Evolutionary conservation across 495 filamentous ascomycete genomes (phyloP).

Genomic region (Cladorrhinum samala): DNA sequence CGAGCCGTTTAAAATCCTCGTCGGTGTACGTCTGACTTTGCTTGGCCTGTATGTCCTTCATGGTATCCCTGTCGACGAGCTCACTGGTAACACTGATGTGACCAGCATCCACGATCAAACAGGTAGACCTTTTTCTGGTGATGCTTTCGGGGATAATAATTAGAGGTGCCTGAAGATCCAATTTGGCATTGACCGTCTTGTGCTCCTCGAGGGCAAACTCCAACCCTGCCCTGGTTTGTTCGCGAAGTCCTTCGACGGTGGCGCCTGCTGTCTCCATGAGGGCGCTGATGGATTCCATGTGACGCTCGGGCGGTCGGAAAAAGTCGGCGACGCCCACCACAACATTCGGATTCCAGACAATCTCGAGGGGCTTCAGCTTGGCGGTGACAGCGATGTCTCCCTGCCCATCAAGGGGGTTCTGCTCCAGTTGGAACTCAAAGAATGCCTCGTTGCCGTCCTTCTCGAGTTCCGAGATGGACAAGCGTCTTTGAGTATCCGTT

Average conservation of each 20-base stretch:
- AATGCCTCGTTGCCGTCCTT: slow-evolving; percentile 61
- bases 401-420: slow-evolving; percentile 87
- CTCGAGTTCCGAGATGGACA: slow-evolving; percentile 60
- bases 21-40: slow-evolving; percentile 83
- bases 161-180: slow-evolving; percentile 90
- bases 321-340: slow-evolving; percentile 84
- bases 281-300: slow-evolving; percentile 96
- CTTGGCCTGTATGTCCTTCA: slow-evolving; percentile 84
- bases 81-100: slow-evolving; percentile 92
- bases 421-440: slow-evolving; percentile 87
- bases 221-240: slow-evolving; percentile 90
- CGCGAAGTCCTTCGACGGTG: slow-evolving; percentile 86
- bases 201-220: slow-evolving; percentile 96
- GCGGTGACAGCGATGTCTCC: slow-evolving; percentile 85
- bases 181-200: slow-evolving; percentile 92
- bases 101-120: slow-evolving; percentile 91
- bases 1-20: slow-evolving; percentile 77
- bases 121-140: slow-evolving; percentile 68
- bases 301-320: slow-evolving; percentile 90
- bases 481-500: slow-evolving; percentile 38
- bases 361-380: slow-evolving; percentile 90
- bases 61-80: slow-evolving; percentile 79
- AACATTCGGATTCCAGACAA: slow-evolving; percentile 93
- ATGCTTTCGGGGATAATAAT: slow-evolving; percentile 95
- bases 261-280: slow-evolving; percentile 91